phyloP scores from a whole-genome alignment of 2,329 filamentous ascomycete species.

The Coniochaeta sp. region DNA sequence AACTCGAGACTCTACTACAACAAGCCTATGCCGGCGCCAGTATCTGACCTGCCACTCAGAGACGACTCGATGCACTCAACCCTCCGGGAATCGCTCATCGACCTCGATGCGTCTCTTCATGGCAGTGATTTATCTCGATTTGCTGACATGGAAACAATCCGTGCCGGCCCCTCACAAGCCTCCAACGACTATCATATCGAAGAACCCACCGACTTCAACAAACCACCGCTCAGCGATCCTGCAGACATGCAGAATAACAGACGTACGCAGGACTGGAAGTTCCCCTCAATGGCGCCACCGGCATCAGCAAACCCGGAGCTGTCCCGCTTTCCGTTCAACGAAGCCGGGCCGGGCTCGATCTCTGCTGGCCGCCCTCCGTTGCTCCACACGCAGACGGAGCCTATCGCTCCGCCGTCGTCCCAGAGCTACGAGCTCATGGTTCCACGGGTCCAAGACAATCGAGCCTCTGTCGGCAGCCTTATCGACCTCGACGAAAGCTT shows the following conservation, averaged over 20 bases:
- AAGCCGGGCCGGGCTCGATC: constrained; percentile 9
- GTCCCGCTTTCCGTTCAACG: constrained; percentile 34
- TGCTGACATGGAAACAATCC: constrained; percentile 55
- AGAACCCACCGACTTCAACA: constrained; percentile 35
- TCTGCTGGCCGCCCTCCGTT: constrained; percentile 27
- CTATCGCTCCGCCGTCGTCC: constrained; percentile 27
- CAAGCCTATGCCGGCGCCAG: constrained; percentile 25
- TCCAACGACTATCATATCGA: constrained; percentile 43
- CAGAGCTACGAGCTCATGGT: constrained; percentile 26
- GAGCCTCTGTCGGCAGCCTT: constrained; percentile 25
- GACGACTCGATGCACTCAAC: constrained; percentile 45
- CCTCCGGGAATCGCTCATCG: constrained; percentile 57
- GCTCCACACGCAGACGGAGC: constrained; percentile 40
- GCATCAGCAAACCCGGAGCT: constrained; percentile 41
- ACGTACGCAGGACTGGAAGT: constrained; percentile 44
- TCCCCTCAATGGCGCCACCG: constrained; percentile 41
- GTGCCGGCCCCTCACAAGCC: constrained; percentile 35
- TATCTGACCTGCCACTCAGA: constrained; percentile 52
- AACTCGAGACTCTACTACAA: constrained; percentile 57
- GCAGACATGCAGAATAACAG: constrained; percentile 39
- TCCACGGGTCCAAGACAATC: constrained; percentile 21
- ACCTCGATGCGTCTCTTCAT: constrained; percentile 53
- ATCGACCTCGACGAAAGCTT: constrained; percentile 27
- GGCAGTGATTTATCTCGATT: constrained; percentile 50
- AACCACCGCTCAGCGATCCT: constrained; percentile 50